A percentile compares a stretch with the other conserved stretches of the same genome.
phyloP scores from a whole-genome alignment of 495 filamentous ascomycete species.

The Arthonia radiata region DNA sequence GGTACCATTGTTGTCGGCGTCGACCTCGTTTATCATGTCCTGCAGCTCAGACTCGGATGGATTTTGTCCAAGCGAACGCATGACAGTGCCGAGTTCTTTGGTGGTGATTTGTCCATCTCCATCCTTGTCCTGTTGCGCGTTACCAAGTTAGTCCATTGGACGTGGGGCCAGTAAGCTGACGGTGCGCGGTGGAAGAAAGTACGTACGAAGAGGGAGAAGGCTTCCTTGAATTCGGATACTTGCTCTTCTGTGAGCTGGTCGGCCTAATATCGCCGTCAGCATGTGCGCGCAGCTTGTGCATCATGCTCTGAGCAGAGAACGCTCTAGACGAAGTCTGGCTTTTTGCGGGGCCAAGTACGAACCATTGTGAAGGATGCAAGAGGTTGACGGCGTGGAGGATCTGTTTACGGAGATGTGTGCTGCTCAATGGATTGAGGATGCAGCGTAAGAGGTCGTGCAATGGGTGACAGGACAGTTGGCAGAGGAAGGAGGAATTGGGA shows the following conservation, averaged over 20 bases:
- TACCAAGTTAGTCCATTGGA: slow-evolving; percentile 1
- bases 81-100: slow-evolving; percentile 96
- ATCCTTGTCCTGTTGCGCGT: slow-evolving; percentile 69
- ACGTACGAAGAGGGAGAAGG: slow-evolving; percentile 98
- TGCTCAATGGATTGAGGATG: too few relatives aligned
- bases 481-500: too few relatives aligned
- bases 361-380: too few relatives aligned
- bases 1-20: slow-evolving; percentile 98
- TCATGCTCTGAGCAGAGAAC: too few relatives aligned
- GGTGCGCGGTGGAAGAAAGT: slow-evolving; percentile 1
- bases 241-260: slow-evolving; percentile 78
- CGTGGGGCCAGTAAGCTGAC: slow-evolving; percentile 1
- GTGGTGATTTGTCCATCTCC: slow-evolving; percentile 99
- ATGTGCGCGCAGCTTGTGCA: too few relatives aligned
- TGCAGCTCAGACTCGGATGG: slow-evolving; percentile 96
- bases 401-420: too few relatives aligned
- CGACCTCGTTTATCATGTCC: slow-evolving; percentile 99
- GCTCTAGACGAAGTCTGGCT: too few relatives aligned
- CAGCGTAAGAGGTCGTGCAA: too few relatives aligned
- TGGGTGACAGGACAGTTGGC: too few relatives aligned
- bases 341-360: too few relatives aligned
- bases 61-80: slow-evolving; percentile 99
- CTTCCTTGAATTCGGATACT: slow-evolving; percentile 99
- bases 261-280: too few relatives aligned
- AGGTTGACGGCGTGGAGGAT: too few relatives aligned